phyloP scores from a whole-genome alignment of 73 alveolate species.

The Paraurostyla sp. region DNA sequence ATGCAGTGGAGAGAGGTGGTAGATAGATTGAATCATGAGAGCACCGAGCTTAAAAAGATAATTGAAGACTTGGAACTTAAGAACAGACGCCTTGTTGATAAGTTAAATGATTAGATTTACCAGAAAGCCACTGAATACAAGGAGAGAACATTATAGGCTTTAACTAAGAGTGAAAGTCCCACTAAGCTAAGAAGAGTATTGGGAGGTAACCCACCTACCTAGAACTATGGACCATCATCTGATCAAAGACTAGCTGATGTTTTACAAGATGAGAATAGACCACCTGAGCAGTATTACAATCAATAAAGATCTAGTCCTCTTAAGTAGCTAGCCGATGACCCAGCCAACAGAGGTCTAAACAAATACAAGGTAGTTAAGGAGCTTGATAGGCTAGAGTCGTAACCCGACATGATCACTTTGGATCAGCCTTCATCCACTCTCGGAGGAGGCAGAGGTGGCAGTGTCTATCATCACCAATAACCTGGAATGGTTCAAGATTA shows the following conservation, averaged over 20 bases:
- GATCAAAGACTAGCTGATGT: slow-evolving; percentile 24
- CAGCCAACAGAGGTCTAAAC: slow-evolving; percentile 12
- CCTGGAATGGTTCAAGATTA: neutral
- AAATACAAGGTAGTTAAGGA: slow-evolving; percentile 47
- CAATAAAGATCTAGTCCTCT: slow-evolving; percentile 8
- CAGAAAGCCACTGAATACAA: slow-evolving; percentile 70
- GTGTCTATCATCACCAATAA: too few relatives aligned
- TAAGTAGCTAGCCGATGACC: neutral
- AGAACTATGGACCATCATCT: neutral
- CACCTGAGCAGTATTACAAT: too few relatives aligned
- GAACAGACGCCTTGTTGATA: slow-evolving; percentile 65
- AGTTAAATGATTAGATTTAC: slow-evolving; percentile 59
- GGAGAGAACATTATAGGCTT: slow-evolving; percentile 58
- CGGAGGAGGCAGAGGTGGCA: too few relatives aligned
- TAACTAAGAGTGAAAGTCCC: slow-evolving; percentile 45
- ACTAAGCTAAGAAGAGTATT: slow-evolving; percentile 37
- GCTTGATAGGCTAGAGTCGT: slow-evolving; percentile 14
- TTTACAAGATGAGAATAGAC: slow-evolving; percentile 16
- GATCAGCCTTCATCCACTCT: neutral
- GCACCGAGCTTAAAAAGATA: slow-evolving; percentile 25
- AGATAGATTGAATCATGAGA: slow-evolving; percentile 25
- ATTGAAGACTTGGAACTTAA: slow-evolving; percentile 66
- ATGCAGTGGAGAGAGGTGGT: neutral
- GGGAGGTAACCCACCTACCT: neutral
- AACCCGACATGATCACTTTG: neutral